A percentile compares a stretch with the other conserved stretches of the same genome.
These are phyloP conservation scores for Zhuliangozyma parablackwelliae DNA, from an alignment of 1,139 yeast species.

Conservation along the genomic window DNA sequence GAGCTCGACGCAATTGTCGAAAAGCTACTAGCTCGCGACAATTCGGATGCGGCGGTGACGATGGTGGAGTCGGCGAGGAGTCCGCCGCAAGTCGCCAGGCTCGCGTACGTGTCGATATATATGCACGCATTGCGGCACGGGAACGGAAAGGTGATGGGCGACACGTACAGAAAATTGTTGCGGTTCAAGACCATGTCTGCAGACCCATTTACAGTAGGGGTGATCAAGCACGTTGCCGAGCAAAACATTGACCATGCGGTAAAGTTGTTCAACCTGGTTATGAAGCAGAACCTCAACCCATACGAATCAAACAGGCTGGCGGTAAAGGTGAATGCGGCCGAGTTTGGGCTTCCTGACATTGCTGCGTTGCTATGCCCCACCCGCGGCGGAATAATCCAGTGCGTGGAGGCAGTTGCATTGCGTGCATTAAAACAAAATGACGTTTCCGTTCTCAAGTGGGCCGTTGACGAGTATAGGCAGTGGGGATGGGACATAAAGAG, in stretches of 20 bases:
- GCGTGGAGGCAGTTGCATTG: conserved; percentile 16
- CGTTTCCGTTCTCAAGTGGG: conserved; percentile 24
- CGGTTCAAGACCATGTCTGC: conserved; percentile 1
- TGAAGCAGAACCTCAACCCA: background rate
- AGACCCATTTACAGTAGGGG: conserved; percentile 4
- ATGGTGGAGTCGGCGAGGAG: conserved; percentile 13
- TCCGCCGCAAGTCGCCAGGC: conserved; percentile 18
- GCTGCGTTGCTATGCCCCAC: conserved; percentile 4
- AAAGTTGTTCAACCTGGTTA: conserved; percentile 7
- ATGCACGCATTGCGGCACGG: conserved; percentile 8
- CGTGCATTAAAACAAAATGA: conserved; percentile 24
- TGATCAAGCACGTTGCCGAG: conserved; percentile 10
- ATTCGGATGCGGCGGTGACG: conserved; percentile 18
- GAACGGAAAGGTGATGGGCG: background rate
- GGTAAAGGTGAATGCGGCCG: conserved; percentile 7
- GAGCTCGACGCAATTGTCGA: conserved; percentile 28
- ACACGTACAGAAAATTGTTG: conserved; percentile 2
- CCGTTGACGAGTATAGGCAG: conserved; percentile 27
- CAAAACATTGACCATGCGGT: conserved; percentile 10
- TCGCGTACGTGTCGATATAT: conserved; percentile 23
- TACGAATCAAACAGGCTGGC: no score
- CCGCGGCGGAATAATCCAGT: conserved; percentile 5
- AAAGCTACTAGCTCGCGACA: conserved; percentile 22
- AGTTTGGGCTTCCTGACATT: conserved; percentile 11
- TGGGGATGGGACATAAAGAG: conserved; percentile 27